phyloP scores from a whole-genome alignment of 2,329 filamentous ascomycete genomes.

The Alternaria gansuensis region DNA sequence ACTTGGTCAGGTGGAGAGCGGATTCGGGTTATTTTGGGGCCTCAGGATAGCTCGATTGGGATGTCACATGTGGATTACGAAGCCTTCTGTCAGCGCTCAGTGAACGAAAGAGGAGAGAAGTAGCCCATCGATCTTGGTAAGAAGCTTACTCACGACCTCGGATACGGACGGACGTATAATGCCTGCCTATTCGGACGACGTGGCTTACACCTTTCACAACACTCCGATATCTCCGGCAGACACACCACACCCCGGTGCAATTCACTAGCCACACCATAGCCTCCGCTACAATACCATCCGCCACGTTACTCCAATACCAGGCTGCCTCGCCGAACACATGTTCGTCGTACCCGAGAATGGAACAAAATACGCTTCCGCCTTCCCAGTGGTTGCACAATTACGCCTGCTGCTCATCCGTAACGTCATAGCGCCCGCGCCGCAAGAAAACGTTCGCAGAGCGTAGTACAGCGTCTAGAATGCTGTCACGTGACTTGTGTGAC shows the following conservation, averaged over 20 bases:
- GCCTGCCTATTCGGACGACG: background rate
- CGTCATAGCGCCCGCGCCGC: background rate
- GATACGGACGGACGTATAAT: background rate
- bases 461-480: background rate
- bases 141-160: background rate
- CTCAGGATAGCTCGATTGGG: background rate
- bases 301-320: background rate
- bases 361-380: background rate
- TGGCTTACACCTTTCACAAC: background rate
- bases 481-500: background rate
- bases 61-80: slow-evolving; percentile 1
- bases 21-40: slow-evolving; percentile 27
- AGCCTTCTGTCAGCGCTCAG: background rate
- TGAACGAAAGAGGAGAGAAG: background rate
- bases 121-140: background rate
- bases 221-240: background rate
- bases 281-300: background rate
- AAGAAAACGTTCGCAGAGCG: background rate
- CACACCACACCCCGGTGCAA: background rate
- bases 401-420: background rate
- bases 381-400: background rate
- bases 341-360: background rate
- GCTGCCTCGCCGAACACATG: background rate
- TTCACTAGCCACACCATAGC: background rate
- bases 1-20: background rate